Base-by-base conservation (phyloP, 305 asterid genomes). In the Striga hermonthica region DNA sequence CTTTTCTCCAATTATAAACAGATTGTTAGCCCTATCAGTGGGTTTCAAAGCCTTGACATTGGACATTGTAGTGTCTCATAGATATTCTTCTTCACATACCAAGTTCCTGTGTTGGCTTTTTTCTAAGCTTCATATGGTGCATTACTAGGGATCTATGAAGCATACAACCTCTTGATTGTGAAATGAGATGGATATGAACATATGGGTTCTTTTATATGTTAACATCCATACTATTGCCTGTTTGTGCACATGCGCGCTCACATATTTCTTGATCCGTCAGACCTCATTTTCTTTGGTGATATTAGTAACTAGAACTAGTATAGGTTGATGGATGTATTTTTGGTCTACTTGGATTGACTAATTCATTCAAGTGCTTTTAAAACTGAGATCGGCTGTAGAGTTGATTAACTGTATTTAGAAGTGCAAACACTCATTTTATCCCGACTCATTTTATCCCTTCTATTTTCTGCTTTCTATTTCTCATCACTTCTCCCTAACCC, bases 181-280 rank as follows among this genome's bases (percentile, higher is more conserved):
- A 47, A 44, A 49, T 37, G 6, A 49, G 5, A 59, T 60, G 73
- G 56, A 13, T 16, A 60, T 41, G 35, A 59, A 7, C 48, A 15
- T 9, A 35, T 47, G 5, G 9, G 31, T 22, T 22, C 31, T 22
- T 2, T 22, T 22, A 22, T 22, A 22, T 22, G 2, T 22, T 22
- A 2, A 22, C 31, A 22, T 22, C 31, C 31, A 22, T 22, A 2
- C 31, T 22, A 22, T 22, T 22, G 31, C 31, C 31, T 22, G 31
- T 22, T 22, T 22, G 31, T 22, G 31, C 31, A 22, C n/a, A n/a
- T 57, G 49, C 47, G 39, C 7, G 47, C 4, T 2, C 13, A 6
- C 37, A 48, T 67, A 14, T 22, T 68, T 13, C 45, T 57, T 57
- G 38, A 41, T 28, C 6, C 61, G 13, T 60, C 61, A 49, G 64